These are phyloP conservation scores for Penicillium expansum DNA, from an alignment of 2,329 filamentous ascomycete genomes.

Conservation along the genomic window DNA sequence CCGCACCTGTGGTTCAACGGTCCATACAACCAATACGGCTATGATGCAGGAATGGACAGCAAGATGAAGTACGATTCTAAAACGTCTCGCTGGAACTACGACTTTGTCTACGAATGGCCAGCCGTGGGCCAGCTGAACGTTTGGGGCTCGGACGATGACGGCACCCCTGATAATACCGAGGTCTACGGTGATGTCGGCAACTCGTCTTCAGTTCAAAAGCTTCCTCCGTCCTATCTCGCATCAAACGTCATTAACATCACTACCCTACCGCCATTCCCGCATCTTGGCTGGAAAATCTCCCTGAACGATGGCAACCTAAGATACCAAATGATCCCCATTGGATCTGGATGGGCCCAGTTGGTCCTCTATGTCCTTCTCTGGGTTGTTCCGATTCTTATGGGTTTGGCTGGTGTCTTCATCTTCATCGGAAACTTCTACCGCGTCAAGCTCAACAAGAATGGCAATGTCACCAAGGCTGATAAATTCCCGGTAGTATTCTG, in stretches of 20 bases:
- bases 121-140: slow-evolving; percentile 61
- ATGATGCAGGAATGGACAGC: slow-evolving; percentile 58
- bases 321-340: slow-evolving; percentile 54
- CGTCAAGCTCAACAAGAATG: slow-evolving; percentile 61
- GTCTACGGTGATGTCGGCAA: slow-evolving; percentile 61
- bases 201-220: slow-evolving; percentile 59
- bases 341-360: slow-evolving; percentile 54
- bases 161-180: slow-evolving; percentile 57
- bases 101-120: slow-evolving; percentile 64
- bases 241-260: slow-evolving; percentile 60
- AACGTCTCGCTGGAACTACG: slow-evolving; percentile 55
- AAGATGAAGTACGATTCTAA: slow-evolving; percentile 47
- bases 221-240: slow-evolving; percentile 58
- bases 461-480: slow-evolving; percentile 50
- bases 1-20: slow-evolving; percentile 64
- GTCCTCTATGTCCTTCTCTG: slow-evolving; percentile 54
- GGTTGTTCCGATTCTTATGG: slow-evolving; percentile 53
- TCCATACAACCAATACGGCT: slow-evolving; percentile 63
- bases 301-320: slow-evolving; percentile 55
- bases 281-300: slow-evolving; percentile 54
- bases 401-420: slow-evolving; percentile 50
- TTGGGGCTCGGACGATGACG: slow-evolving; percentile 64
- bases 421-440: slow-evolving; percentile 64
- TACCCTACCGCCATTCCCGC: slow-evolving; percentile 51
- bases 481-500: slow-evolving; percentile 38